Percentiles rank a stretch among this genome's conserved stretches.
These are phyloP conservation scores for Microstegium vimineum DNA, from an alignment of 176 grass and related monocot genomes.

Conservation along the genomic window DNA sequence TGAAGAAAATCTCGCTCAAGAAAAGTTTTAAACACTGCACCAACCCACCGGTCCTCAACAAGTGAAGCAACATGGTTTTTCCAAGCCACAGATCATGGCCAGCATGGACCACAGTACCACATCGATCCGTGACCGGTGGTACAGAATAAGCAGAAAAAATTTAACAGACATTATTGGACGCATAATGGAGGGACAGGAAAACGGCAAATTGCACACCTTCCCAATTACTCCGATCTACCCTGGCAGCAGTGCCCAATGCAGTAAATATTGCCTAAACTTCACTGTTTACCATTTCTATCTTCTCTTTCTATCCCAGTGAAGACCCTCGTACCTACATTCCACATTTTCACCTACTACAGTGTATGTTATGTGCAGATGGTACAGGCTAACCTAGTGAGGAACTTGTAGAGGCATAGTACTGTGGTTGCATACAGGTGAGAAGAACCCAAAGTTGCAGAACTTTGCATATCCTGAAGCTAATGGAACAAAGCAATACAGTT, in stretches of 20 bases:
- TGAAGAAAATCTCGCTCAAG: background rate
- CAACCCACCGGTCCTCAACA: conserved; percentile 6
- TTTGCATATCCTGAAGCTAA: background rate
- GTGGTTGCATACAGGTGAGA: background rate
- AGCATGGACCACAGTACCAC: conserved; percentile 15
- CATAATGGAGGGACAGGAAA: background rate
- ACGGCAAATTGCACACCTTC: background rate
- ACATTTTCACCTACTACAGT: background rate
- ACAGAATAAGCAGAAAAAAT: background rate
- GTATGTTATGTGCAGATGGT: background rate
- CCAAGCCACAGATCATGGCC: conserved; percentile 2
- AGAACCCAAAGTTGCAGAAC: background rate
- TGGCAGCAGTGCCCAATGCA: background rate
- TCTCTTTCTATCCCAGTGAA: background rate
- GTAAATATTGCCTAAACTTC: background rate
- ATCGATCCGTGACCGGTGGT: background rate
- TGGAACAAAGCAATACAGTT: background rate
- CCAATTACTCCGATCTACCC: conserved; percentile 1
- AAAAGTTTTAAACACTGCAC: background rate
- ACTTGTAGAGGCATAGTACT: background rate
- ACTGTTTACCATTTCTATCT: background rate
- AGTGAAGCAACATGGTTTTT: conserved; percentile 21
- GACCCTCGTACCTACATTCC: background rate
- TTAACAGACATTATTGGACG: background rate
- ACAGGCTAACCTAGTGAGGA: background rate